These are phyloP conservation scores for Conticribra guillardii DNA, from an alignment of 108 stramenopile genomes.

Conservation along the genomic window DNA sequence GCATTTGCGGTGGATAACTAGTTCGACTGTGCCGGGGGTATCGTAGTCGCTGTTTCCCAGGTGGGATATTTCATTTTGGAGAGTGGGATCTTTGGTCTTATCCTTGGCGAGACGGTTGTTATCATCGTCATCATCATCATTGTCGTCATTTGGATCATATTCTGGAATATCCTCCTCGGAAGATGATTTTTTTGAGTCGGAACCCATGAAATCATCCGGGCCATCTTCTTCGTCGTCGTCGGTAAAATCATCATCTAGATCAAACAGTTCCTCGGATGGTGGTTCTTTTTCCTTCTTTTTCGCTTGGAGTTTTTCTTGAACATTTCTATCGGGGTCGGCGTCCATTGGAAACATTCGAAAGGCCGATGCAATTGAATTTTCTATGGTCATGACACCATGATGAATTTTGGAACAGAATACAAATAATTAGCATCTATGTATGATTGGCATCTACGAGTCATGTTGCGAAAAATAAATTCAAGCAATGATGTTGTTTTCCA, in stretches of 20 bases:
- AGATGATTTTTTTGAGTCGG: too few species aligned
- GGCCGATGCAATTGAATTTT: slow-evolving; percentile 30
- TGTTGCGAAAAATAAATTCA: too few species aligned
- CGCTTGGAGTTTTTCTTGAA: not conserved
- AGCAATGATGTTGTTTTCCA: too few species aligned
- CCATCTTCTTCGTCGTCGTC: slow-evolving; percentile 20
- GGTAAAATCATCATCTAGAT: slow-evolving; percentile 6
- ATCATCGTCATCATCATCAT: not conserved
- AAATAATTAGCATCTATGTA: not conserved
- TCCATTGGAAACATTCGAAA: slow-evolving; percentile 38
- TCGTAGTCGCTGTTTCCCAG: slow-evolving; percentile 41
- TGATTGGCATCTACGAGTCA: too few species aligned
- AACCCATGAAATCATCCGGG: not conserved
- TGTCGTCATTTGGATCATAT: not conserved
- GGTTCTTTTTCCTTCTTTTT: not conserved
- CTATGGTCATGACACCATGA: not conserved
- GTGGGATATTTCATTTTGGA: slow-evolving; percentile 9
- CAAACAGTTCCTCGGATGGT: not conserved
- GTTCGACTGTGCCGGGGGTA: slow-evolving; percentile 30
- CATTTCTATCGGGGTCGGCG: slow-evolving; percentile 22
- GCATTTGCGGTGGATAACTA: slow-evolving; percentile 24
- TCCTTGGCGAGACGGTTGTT: not conserved
- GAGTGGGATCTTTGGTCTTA: not conserved
- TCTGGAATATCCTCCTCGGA: not conserved
- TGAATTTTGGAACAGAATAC: too few species aligned